Conservation (phyloP, 441 rosid genomes). For the Corymbia citriodora region DNA sequence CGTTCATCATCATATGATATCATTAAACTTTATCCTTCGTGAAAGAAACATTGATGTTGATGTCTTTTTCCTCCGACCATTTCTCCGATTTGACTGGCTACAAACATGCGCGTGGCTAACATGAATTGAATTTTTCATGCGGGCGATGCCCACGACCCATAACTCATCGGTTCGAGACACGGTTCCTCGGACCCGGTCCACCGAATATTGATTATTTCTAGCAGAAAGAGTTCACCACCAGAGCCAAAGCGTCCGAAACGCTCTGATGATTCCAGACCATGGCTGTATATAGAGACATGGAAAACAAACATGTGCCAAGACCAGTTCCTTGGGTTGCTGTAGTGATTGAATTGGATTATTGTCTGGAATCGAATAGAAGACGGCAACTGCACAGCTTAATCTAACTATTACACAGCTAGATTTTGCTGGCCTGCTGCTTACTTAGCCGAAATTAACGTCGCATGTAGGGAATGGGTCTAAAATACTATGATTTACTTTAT, state of each 20-base stretch:
- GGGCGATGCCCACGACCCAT: too few relatives aligned
- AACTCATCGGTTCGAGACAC: neutral
- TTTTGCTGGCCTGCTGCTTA: neutral
- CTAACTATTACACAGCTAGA: neutral
- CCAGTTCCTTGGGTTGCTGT: neutral
- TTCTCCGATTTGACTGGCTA: neutral
- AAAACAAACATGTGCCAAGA: neutral
- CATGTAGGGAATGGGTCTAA: neutral
- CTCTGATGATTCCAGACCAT: neutral
- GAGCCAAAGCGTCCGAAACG: neutral
- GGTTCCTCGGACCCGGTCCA: neutral
- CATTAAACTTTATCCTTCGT: neutral
- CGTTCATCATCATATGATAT: rapidly evolving
- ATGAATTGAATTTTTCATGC: neutral
- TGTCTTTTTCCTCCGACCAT: neutral
- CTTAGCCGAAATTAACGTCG: neutral
- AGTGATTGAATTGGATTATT: neutral
- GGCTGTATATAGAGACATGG: neutral
- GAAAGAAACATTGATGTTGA: neutral
- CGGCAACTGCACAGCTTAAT: neutral
- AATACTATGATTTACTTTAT: neutral
- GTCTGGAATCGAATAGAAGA: neutral
- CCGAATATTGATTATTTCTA: neutral
- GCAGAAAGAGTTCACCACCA: neutral
- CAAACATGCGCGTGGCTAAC: neutral